phyloP scores from a whole-genome alignment of 805 yeast genomes.

The Cyberlindnera meyerae region DNA sequence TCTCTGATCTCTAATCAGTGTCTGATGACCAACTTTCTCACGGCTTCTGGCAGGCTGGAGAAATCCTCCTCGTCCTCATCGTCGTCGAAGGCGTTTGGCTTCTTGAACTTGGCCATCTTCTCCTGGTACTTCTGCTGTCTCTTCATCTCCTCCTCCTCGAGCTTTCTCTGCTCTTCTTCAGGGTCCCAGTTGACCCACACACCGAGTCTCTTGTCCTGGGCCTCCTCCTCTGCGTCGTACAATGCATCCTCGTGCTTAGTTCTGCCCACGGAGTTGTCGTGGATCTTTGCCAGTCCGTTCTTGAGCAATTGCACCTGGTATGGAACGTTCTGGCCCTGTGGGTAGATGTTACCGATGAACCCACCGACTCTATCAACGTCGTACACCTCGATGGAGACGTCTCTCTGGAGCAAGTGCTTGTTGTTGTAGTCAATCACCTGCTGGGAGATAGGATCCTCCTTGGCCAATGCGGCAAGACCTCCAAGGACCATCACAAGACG shows the following conservation, averaged over 20 bases:
- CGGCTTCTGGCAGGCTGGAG: slow-evolving; percentile 25
- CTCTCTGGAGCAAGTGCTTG: slow-evolving; percentile 61
- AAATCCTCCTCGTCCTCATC: slow-evolving; percentile 26
- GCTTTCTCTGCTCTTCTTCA: slow-evolving; percentile 31
- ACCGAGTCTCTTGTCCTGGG: slow-evolving; percentile 52
- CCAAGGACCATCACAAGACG: slow-evolving; percentile 69
- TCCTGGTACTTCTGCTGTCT: slow-evolving; percentile 24
- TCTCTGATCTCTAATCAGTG: too few species aligned
- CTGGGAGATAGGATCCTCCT: slow-evolving; percentile 35
- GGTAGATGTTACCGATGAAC: slow-evolving; percentile 66
- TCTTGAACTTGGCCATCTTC: slow-evolving; percentile 19
- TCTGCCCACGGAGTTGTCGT: slow-evolving; percentile 57
- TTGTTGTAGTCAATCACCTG: slow-evolving; percentile 51
- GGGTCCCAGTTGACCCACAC: slow-evolving; percentile 62
- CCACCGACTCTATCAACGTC: slow-evolving; percentile 76
- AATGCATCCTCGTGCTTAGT: slow-evolving; percentile 53
- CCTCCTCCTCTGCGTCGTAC: slow-evolving; percentile 56
- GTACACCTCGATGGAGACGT: slow-evolving; percentile 63
- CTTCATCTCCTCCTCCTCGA: slow-evolving; percentile 21
- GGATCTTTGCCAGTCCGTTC: slow-evolving; percentile 61
- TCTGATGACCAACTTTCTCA: slow-evolving; percentile 23
- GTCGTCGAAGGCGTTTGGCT: slow-evolving; percentile 23
- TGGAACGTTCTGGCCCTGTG: slow-evolving; percentile 47
- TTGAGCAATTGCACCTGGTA: slow-evolving; percentile 53
- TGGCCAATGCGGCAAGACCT: slow-evolving; percentile 49